These are phyloP conservation scores for Austropuccinia psidii DNA, from an alignment of 1,284 basidiomycete genomes.

Conservation along the genomic window DNA sequence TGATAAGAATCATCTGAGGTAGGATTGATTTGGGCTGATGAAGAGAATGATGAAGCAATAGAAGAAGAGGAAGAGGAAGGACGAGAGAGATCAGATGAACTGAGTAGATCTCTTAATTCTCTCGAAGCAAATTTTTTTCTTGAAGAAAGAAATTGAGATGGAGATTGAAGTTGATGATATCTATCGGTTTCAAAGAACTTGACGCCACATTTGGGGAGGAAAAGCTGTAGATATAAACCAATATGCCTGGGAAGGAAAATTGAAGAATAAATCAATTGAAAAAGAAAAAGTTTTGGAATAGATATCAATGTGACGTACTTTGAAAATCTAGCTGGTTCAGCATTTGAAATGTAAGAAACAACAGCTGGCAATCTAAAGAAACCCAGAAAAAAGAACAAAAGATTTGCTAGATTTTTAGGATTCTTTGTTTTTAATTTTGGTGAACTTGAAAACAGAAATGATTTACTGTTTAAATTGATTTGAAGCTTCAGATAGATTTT, in stretches of 20 bases:
- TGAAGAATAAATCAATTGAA: background rate
- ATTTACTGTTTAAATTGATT: constrained; percentile 4
- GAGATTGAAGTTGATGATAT: constrained; percentile 9
- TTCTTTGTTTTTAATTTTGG: no score
- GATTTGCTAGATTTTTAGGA: no score
- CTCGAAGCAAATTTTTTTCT: no score
- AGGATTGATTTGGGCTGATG: background rate
- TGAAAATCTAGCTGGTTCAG: constrained; percentile 16
- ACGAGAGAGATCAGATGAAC: background rate
- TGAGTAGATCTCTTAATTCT: background rate
- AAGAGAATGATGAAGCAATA: background rate
- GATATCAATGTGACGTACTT: constrained; percentile 1
- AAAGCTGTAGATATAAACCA: constrained; percentile 25
- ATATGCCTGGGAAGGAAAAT: constrained; percentile 1
- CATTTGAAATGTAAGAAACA: background rate
- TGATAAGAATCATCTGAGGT: background rate
- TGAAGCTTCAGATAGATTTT: constrained; percentile 21
- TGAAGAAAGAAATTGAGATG: background rate
- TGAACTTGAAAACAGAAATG: no score
- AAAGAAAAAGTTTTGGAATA: background rate
- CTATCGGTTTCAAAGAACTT: constrained; percentile 27
- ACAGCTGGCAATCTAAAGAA: constrained; percentile 9
- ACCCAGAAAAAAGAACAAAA: background rate
- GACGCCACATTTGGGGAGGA: constrained; percentile 26
- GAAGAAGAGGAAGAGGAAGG: background rate